Conservation (phyloP, 2,329 filamentous ascomycete genomes). For the Aspergillus costaricaensis region DNA sequence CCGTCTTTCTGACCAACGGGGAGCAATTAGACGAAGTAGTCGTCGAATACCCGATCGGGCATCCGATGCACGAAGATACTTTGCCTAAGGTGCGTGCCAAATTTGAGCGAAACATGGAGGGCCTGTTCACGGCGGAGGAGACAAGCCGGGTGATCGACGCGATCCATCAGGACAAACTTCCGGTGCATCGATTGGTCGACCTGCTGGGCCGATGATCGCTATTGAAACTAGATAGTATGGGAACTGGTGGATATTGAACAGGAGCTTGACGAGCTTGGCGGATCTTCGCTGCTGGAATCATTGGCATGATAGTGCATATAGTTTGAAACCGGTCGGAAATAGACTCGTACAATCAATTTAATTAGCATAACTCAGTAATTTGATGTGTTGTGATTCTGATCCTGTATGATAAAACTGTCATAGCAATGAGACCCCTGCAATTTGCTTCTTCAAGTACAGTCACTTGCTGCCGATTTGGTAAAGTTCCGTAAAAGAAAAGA, state of each 20-base stretch:
- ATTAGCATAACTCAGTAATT: too few species aligned
- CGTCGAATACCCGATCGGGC: slow-evolving; percentile 39
- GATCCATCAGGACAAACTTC: slow-evolving; percentile 6
- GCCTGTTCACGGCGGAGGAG: slow-evolving; percentile 8
- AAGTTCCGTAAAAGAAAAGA: too few species aligned
- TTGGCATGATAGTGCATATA: too few species aligned
- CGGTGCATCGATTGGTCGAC: background rate
- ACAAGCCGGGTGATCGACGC: slow-evolving; percentile 5
- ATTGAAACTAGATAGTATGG: background rate
- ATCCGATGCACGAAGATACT: slow-evolving; percentile 22
- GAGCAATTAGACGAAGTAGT: slow-evolving; percentile 24
- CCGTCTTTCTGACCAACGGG: slow-evolving; percentile 22
- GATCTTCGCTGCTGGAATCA: too few species aligned
- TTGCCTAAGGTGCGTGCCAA: slow-evolving; percentile 22
- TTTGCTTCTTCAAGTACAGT: too few species aligned
- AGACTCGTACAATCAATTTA: too few species aligned
- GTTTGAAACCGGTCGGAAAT: too few species aligned
- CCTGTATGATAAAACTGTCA: too few species aligned
- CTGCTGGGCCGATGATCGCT: slow-evolving; percentile 1
- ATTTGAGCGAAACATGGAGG: slow-evolving; percentile 23
- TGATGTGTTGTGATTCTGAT: too few species aligned
- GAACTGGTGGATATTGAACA: background rate
- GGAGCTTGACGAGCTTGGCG: background rate
- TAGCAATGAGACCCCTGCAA: too few species aligned
- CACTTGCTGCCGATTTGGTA: too few species aligned